These are phyloP conservation scores for Saturnispora sanitii DNA, from an alignment of 805 yeast genomes.

Conservation along the genomic window DNA sequence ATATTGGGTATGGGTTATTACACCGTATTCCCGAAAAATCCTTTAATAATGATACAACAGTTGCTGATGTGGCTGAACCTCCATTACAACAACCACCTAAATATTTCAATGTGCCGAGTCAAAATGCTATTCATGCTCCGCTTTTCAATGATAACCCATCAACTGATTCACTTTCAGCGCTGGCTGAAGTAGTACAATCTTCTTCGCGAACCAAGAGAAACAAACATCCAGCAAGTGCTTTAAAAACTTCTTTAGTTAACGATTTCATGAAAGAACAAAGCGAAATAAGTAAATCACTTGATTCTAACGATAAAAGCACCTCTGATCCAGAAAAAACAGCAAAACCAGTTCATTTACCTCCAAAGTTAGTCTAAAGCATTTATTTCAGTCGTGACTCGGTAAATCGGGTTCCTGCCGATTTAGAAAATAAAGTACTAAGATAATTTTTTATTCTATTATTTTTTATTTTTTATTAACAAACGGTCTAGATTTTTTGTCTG, in stretches of 20 bases:
- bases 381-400: too few relatives aligned
- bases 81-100: conserved; percentile 7
- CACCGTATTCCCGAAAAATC: conserved; percentile 62
- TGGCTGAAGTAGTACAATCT: conserved; percentile 2
- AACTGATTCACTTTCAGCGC: conserved; percentile 1
- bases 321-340: background rate
- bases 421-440: too few relatives aligned
- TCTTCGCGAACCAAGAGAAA: background rate
- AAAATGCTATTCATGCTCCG: background rate
- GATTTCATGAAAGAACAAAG: conserved; percentile 35
- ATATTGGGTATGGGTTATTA: conserved; percentile 85
- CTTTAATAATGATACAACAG: conserved; percentile 18
- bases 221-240: conserved; percentile 13
- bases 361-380: too few relatives aligned
- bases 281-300: conserved; percentile 31
- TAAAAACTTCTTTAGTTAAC: conserved; percentile 22
- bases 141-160: background rate
- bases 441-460: too few relatives aligned
- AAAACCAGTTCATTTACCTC: background rate
- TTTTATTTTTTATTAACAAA: too few relatives aligned
- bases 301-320: conserved; percentile 15
- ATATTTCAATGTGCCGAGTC: background rate
- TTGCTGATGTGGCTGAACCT: background rate
- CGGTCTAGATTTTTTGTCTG: too few relatives aligned
- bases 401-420: too few relatives aligned